Percentiles rank a stretch among this genome's conserved stretches.
Evolutionary conservation across 2,329 filamentous ascomycete genomes (phyloP).

Genomic region (Apiospora aurea): DNA sequence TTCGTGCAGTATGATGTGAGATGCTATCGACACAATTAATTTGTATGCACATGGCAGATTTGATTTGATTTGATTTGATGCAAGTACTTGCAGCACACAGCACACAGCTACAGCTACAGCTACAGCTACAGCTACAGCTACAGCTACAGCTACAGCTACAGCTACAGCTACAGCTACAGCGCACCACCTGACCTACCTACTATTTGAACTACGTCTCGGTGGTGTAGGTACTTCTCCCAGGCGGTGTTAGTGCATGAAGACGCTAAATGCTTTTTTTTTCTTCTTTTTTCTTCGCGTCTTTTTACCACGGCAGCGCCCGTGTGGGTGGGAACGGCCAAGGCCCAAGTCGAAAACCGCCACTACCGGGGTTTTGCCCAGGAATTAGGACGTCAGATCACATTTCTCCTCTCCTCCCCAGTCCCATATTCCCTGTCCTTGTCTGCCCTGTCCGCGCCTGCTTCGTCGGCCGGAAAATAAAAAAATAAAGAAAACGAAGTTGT

Average conservation of each 20-base stretch:
- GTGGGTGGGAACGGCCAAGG: conserved; percentile 17
- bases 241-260: conserved; percentile 14
- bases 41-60: not conserved
- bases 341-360: conserved; percentile 6
- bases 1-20: not conserved
- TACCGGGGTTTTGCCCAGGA: conserved; percentile 9
- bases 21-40: not conserved
- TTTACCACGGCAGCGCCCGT: conserved; percentile 13
- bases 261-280: not conserved
- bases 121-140: not conserved
- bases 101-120: not conserved
- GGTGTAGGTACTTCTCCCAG: not conserved
- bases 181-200: not conserved
- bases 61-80: not conserved
- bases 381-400: conserved; percentile 8
- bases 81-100: not conserved
- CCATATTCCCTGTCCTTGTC: not conserved
- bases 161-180: not conserved
- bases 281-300: not conserved
- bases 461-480: conserved; percentile 5
- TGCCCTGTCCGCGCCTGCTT: not conserved
- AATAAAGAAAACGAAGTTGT: conserved; percentile 18
- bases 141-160: not conserved
- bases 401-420: not conserved
- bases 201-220: not conserved